Conservation (phyloP, 2,329 filamentous ascomycete species). For the Incumbomyces lentus region DNA sequence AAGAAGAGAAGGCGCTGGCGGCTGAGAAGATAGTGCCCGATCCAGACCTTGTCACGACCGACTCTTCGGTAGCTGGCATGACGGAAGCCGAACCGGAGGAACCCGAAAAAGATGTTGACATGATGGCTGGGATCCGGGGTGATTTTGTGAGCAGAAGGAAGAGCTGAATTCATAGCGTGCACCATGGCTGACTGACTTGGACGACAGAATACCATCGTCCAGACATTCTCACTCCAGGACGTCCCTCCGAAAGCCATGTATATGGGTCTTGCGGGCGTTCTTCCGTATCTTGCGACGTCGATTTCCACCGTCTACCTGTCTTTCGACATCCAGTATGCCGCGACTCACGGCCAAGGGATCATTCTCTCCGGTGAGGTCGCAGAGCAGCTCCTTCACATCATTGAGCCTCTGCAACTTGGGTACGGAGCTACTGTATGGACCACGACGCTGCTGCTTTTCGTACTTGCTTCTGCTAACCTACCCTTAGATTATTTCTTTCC, state of each 20-base stretch:
- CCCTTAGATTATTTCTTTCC: slow-evolving; percentile 72
- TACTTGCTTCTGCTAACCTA: slow-evolving; percentile 1
- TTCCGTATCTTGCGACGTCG: slow-evolving; percentile 80
- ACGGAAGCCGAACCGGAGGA: slow-evolving; percentile 32
- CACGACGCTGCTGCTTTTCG: slow-evolving; percentile 3
- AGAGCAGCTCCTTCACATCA: slow-evolving; percentile 57
- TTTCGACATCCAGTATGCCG: slow-evolving; percentile 66
- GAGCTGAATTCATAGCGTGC: neutral
- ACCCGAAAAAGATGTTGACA: slow-evolving; percentile 35
- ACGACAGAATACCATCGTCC: slow-evolving; percentile 52
- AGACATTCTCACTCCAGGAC: slow-evolving; percentile 54
- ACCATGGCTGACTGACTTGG: neutral
- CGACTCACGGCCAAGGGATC: slow-evolving; percentile 49
- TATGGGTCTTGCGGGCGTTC: slow-evolving; percentile 64
- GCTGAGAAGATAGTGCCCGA: slow-evolving; percentile 47
- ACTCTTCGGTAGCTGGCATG: slow-evolving; percentile 46
- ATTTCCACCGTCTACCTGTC: slow-evolving; percentile 70
- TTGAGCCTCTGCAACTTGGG: slow-evolving; percentile 82
- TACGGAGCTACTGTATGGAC: slow-evolving; percentile 72
- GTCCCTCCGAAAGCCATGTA: slow-evolving; percentile 59
- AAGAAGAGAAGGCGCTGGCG: slow-evolving; percentile 42
- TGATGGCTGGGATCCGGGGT: slow-evolving; percentile 42
- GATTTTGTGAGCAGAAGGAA: slow-evolving; percentile 46
- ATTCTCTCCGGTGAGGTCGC: slow-evolving; percentile 62
- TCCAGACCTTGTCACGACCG: slow-evolving; percentile 50